Evolutionary conservation across 306 rosid species (phyloP), one percentile per base, ranked within the genome.

Genomic region (Alnus glutinosa): DNA sequence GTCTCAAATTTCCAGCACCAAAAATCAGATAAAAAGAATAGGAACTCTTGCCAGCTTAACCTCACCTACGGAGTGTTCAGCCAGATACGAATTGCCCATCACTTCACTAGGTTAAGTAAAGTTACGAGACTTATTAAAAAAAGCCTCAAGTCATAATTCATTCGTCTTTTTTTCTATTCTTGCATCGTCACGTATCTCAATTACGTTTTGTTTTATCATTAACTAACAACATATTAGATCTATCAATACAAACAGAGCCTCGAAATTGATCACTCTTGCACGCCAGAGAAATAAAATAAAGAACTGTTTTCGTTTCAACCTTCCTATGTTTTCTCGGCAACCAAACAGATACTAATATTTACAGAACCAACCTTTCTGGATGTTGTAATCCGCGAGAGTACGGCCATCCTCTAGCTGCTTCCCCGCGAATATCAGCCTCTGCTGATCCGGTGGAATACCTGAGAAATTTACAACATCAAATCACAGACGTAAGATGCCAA

Each of bases 391-490:
- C 9, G 98, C 98, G 15, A 94, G 98, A 11, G 98, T 94, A 48
- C 98, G 97, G 55, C 98, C 98, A 87, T 94, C 98, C 78, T 94
- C 98, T 16, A 94, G 94, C 92, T 94, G 98, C 82, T 94, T 94
- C 42, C 98, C 98, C 30, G 98, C 98, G 71, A 94, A 94, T 82
- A 94, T 94, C 85, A 94, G 68, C 85, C 98, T 87, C 87, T 94
- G 98, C 94, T 94, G 98, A 73, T 94, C 98, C 86, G 98, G 98
- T 0, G 98, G 98, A 70, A 94, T 94, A 12, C 98, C 98, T 90
- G 28, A 4, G 63, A 50, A 51, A 32, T 32, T 71, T 23, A 71
- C 7, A 42, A 1, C 11, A 55, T 32, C 7, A 73, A 73, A 57
- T 32, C 18, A 7, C 7, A 76, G 15, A 10, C 19, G 3, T 11